A percentile compares a stretch with the other conserved stretches of the same genome.
Conservation (phyloP, 2,329 filamentous ascomycete species). For the Botrytis deweyae region DNA sequence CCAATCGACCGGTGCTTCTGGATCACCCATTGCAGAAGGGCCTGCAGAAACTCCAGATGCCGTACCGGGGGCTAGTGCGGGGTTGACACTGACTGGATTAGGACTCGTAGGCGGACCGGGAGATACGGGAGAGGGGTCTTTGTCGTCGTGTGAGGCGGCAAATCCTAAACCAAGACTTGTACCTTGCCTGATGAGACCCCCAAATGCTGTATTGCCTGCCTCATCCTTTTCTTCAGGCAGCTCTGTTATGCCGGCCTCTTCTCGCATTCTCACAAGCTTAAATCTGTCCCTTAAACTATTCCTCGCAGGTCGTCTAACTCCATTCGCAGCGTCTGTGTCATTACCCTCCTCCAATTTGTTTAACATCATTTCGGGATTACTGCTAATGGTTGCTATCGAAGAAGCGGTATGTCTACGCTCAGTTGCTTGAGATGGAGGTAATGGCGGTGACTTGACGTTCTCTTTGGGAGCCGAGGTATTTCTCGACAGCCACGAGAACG, state of each 20-base stretch:
- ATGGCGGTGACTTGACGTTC: constrained; percentile 53
- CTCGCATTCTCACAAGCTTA: constrained; percentile 71
- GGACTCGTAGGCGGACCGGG: constrained; percentile 42
- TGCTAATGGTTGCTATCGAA: constrained; percentile 74
- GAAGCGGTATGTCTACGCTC: constrained; percentile 73
- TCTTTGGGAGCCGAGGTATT: constrained; percentile 60
- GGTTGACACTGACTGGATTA: constrained; percentile 64
- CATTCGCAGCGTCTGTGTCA: constrained; percentile 54
- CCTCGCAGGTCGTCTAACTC: constrained; percentile 49
- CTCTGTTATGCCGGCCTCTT: constrained; percentile 62
- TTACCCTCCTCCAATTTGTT: constrained; percentile 78
- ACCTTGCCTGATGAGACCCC: constrained; percentile 44
- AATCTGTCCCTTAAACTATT: constrained; percentile 76
- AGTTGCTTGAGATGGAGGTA: constrained; percentile 37
- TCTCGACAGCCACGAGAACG: constrained; percentile 82
- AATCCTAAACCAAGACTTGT: constrained; percentile 46
- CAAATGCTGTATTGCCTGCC: constrained; percentile 43
- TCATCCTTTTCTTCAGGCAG: constrained; percentile 49
- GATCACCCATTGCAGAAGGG: constrained; percentile 66
- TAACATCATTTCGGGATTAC: constrained; percentile 78
- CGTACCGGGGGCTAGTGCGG: constrained; percentile 77
- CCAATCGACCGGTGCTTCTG: constrained; percentile 82
- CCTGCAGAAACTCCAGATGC: constrained; percentile 77
- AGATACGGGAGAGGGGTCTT: constrained; percentile 44
- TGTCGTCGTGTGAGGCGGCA: constrained; percentile 34